These are phyloP conservation scores for Botrytis cinerea DNA, from an alignment of 2,329 filamentous ascomycete genomes.

Conservation along the genomic window DNA sequence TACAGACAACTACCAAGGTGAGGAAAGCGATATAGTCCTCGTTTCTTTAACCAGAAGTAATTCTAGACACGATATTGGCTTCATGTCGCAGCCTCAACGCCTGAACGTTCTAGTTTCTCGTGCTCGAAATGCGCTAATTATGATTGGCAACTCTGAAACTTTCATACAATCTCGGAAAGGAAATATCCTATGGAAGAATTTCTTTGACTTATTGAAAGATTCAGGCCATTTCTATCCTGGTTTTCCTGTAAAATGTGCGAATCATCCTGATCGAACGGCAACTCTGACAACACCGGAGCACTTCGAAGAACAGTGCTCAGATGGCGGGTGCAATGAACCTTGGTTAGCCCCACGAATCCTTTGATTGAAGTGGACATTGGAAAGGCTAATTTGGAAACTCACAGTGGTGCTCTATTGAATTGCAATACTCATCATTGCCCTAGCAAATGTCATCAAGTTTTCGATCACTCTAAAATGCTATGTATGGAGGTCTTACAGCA, in stretches of 20 bases:
- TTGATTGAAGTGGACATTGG: neutral
- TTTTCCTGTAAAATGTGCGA: constrained; percentile 60
- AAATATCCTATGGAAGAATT: constrained; percentile 55
- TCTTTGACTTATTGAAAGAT: constrained; percentile 58
- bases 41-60: constrained; percentile 70
- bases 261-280: constrained; percentile 54
- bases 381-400: constrained; percentile 25
- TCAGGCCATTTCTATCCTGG: constrained; percentile 59
- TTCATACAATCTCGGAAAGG: constrained; percentile 63
- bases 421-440: constrained; percentile 63
- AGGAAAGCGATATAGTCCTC: constrained; percentile 74
- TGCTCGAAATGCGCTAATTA: constrained; percentile 64
- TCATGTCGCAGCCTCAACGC: constrained; percentile 65
- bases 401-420: constrained; percentile 51
- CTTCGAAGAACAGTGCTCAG: constrained; percentile 63
- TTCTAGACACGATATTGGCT: constrained; percentile 63
- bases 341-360: constrained; percentile 53
- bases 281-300: constrained; percentile 54
- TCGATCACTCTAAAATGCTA: constrained; percentile 55
- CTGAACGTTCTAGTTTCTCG: constrained; percentile 71
- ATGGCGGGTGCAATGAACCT: constrained; percentile 66
- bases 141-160: constrained; percentile 69
- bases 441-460: constrained; percentile 61
- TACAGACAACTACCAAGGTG: constrained; percentile 75
- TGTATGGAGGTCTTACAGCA: constrained; percentile 49